A percentile compares a stretch with the other conserved stretches of the same genome.
These are phyloP conservation scores for Oryza glaberrima DNA, from an alignment of 176 grass and related monocot species.

Conservation along the genomic window DNA sequence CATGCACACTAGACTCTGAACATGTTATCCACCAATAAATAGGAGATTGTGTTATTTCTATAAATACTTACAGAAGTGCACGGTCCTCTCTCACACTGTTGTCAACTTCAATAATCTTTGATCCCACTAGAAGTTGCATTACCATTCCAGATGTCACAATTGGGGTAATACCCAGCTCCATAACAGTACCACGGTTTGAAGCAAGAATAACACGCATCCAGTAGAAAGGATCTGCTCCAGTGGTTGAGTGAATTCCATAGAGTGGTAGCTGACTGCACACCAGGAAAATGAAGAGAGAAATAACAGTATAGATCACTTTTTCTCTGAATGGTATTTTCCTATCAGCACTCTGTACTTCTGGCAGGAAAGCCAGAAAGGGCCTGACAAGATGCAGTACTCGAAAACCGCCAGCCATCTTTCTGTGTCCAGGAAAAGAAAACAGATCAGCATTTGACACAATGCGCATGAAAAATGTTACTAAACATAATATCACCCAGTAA, in stretches of 20 bases:
- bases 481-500: neutral
- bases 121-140: slow-evolving; percentile 73
- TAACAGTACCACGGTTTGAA: slow-evolving; percentile 80
- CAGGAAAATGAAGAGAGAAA: slow-evolving; percentile 76
- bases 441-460: slow-evolving; percentile 3
- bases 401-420: slow-evolving; percentile 68
- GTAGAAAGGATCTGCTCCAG: slow-evolving; percentile 78
- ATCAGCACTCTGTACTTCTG: slow-evolving; percentile 75
- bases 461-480: neutral
- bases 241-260: slow-evolving; percentile 81
- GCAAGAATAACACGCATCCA: slow-evolving; percentile 92
- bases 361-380: slow-evolving; percentile 80
- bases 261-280: slow-evolving; percentile 81
- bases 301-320: slow-evolving; percentile 84
- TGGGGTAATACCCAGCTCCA: slow-evolving; percentile 86
- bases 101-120: slow-evolving; percentile 86
- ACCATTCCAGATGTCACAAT: slow-evolving; percentile 83
- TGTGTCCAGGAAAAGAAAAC: neutral
- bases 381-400: slow-evolving; percentile 73
- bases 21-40: neutral
- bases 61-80: slow-evolving; percentile 69
- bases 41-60: neutral
- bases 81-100: slow-evolving; percentile 81
- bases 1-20: neutral
- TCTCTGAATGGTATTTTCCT: slow-evolving; percentile 81